Conservation (phyloP, 495 filamentous ascomycete species). For the Hamigera avellanea region DNA sequence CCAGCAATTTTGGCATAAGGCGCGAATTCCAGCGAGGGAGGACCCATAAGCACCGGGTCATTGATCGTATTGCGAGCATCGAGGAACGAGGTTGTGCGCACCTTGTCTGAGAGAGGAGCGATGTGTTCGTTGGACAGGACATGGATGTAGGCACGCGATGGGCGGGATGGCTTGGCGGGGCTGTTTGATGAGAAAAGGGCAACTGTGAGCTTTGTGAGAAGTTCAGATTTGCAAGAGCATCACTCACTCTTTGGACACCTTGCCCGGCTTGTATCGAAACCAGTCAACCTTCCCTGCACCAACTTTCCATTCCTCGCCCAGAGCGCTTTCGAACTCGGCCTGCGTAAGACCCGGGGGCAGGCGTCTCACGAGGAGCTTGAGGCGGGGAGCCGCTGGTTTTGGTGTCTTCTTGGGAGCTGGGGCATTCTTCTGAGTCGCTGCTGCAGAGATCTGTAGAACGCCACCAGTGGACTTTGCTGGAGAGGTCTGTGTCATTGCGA, state of each 20-base stretch:
- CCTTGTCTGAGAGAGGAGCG: constrained; percentile 47
- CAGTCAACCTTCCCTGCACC: constrained; percentile 76
- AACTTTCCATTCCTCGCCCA: constrained; percentile 77
- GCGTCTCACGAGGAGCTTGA: constrained; percentile 78
- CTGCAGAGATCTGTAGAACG: constrained; percentile 47
- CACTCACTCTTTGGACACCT: constrained; percentile 79
- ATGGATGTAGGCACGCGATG: constrained; percentile 69
- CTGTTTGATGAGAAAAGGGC: constrained; percentile 29
- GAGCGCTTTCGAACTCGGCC: constrained; percentile 55
- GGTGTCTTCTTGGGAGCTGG: constrained; percentile 31
- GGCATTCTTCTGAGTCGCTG: constrained; percentile 46
- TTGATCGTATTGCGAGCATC: constrained; percentile 62
- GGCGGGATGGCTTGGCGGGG: constrained; percentile 64
- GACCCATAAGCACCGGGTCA: constrained; percentile 56
- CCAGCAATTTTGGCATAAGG: constrained; percentile 73
- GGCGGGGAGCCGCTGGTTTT: constrained; percentile 50
- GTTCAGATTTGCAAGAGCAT: not conserved
- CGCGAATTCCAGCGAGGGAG: constrained; percentile 69
- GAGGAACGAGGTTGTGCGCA: constrained; percentile 52
- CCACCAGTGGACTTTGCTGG: constrained; percentile 37
- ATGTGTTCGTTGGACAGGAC: constrained; percentile 50
- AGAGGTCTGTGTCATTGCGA: constrained; percentile 22
- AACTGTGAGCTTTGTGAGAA: not conserved
- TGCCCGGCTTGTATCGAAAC: constrained; percentile 66
- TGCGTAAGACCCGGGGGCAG: constrained; percentile 80